phyloP scores from a whole-genome alignment of 2,329 filamentous ascomycete species.

The Aspergillus tanneri region DNA sequence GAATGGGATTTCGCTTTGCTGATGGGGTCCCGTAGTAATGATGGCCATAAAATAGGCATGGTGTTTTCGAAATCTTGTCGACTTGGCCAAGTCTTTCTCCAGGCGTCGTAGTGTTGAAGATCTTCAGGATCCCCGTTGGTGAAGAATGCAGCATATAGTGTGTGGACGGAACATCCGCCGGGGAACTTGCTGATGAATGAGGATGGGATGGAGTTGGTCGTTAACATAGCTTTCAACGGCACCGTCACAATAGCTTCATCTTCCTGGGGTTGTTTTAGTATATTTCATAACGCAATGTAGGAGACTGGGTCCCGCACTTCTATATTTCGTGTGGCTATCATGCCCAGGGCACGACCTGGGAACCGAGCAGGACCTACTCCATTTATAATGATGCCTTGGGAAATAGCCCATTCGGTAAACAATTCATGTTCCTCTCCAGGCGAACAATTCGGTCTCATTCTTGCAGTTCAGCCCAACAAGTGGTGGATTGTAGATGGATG shows the following conservation, averaged over 20 bases:
- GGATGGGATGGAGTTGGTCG: conserved; percentile 59
- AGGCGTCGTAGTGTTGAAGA: conserved; percentile 52
- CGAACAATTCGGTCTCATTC: conserved; percentile 31
- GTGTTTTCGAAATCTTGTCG: conserved; percentile 57
- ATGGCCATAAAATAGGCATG: conserved; percentile 58
- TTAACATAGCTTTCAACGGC: conserved; percentile 63
- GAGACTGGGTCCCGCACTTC: conserved; percentile 50
- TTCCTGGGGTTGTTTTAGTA: conserved; percentile 43
- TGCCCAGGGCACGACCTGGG: conserved; percentile 72
- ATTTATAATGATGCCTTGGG: conserved; percentile 64
- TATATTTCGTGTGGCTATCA: conserved; percentile 67
- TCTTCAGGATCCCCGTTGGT: conserved; percentile 52
- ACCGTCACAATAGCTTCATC: conserved; percentile 64
- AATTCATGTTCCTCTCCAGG: conserved; percentile 44
- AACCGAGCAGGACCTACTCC: conserved; percentile 67
- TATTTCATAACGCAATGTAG: not conserved
- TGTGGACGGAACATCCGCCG: conserved; percentile 63
- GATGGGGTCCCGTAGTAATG: conserved; percentile 36
- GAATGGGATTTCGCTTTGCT: conserved; percentile 31
- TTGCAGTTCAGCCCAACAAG: not conserved
- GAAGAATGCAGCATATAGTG: conserved; percentile 68
- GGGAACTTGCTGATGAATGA: conserved; percentile 54
- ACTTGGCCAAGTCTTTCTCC: conserved; percentile 68
- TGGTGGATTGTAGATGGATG: not conserved
- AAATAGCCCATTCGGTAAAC: conserved; percentile 67